Evolutionary conservation across 202 grass and related monocot genomes (phyloP).

Genomic region (Dendrocalamus latiflorus): DNA sequence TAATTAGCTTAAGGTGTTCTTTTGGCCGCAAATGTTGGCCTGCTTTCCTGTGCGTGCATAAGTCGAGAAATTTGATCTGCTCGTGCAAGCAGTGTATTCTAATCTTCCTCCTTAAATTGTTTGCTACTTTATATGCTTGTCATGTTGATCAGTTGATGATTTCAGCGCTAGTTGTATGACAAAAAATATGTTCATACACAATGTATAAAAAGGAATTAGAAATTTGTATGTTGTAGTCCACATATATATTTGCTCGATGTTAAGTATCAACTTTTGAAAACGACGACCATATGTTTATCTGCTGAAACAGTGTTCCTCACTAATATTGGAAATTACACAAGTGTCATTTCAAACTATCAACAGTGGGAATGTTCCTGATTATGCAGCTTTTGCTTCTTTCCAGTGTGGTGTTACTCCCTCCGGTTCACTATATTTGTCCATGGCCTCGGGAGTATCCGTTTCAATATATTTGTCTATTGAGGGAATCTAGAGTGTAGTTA

Average conservation of each 20-base stretch:
- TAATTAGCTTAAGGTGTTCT: neutral
- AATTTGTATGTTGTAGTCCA: neutral
- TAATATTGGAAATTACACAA: neutral
- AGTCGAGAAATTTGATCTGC: neutral
- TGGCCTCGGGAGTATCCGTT: no score
- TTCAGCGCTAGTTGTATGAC: neutral
- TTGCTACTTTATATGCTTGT: neutral
- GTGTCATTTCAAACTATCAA: conserved; percentile 1
- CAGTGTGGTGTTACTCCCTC: neutral
- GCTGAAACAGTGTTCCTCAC: neutral
- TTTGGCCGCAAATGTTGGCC: neutral
- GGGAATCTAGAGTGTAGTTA: no score
- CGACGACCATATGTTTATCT: neutral
- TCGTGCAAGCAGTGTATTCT: neutral
- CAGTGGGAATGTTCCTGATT: neutral
- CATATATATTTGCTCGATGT: neutral
- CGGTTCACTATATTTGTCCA: no score
- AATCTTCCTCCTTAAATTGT: neutral
- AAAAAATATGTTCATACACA: neutral
- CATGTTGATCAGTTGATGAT: neutral
- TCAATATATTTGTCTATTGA: no score
- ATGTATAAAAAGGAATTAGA: neutral
- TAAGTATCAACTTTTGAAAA: conserved; percentile 1
- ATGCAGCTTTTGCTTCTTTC: neutral
- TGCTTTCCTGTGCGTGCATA: neutral